A percentile compares a stretch with the other conserved stretches of the same genome.
Conservation (phyloP, 495 filamentous ascomycete genomes). For the Talaromyces trachyspermus region DNA sequence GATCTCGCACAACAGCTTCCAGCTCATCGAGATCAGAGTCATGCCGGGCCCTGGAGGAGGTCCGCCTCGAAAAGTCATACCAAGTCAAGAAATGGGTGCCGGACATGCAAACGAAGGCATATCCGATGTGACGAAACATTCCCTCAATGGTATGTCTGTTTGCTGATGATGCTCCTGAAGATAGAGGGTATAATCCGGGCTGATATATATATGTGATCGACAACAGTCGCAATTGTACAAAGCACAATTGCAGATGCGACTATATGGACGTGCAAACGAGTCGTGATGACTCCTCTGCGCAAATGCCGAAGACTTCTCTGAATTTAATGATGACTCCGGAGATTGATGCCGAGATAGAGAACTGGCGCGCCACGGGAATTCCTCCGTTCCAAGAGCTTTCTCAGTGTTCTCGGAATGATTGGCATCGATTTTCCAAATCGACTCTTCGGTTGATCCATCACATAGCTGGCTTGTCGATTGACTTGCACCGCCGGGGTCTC, state of each 20-base stretch:
- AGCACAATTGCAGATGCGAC: conserved; percentile 95
- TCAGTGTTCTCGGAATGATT: conserved; percentile 53
- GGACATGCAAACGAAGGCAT: conserved; percentile 93
- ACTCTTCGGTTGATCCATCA: conserved; percentile 89
- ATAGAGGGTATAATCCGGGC: neutral
- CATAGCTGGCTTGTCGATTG: conserved; percentile 74
- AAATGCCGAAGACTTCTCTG: conserved; percentile 50
- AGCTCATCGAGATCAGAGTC: conserved; percentile 2
- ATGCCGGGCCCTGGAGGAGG: conserved; percentile 48
- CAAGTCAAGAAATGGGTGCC: conserved; percentile 95
- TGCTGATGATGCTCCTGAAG: neutral
- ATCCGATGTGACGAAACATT: conserved; percentile 97
- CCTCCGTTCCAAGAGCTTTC: conserved; percentile 82
- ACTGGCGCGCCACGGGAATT: conserved; percentile 75
- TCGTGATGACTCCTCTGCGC: conserved; percentile 56
- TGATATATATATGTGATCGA: conserved; percentile 4
- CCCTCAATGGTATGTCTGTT: conserved; percentile 76
- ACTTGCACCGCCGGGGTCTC: conserved; percentile 68
- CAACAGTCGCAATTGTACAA: conserved; percentile 91
- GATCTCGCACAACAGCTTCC: neutral
- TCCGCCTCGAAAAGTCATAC: conserved; percentile 72
- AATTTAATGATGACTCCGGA: conserved; percentile 77
- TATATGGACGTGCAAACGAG: conserved; percentile 74
- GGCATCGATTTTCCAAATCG: conserved; percentile 57
- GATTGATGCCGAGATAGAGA: conserved; percentile 70